Evolutionary conservation across 306 rosid species (phyloP), one percentile per base, ranked within the genome.

Genomic region (Bauhinia variegata): DNA sequence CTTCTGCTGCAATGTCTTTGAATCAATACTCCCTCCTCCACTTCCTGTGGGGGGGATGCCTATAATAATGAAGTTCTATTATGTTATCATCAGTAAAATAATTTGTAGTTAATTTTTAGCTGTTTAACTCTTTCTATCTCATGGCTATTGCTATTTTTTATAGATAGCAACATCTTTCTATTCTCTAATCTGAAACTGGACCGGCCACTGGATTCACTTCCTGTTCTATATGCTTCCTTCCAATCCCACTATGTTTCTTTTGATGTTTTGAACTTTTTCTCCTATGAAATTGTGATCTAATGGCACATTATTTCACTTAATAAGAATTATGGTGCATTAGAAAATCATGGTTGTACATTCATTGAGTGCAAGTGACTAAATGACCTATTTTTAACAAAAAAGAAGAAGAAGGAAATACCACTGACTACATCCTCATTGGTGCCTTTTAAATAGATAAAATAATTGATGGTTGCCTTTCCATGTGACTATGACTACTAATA

Each of bases 391-490:
- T n/a, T n/a, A n/a, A n/a, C n/a, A n/a, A n/a, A n/a, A n/a, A n/a
- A n/a, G n/a, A n/a, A n/a, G n/a, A n/a, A n/a, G n/a, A n/a, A n/a
- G n/a, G n/a, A 53, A 19, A 46, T 30, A 41, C 3, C 16, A 37
- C 19, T 31, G 28, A 13, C 58, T 62, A 58, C 68, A 73, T 65
- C 17, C 62, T 64, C 18, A 11, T 54, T 72, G 41, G 41, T 68
- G 44, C 31, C 19, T n/a, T 66, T 71, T 55, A 75, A 80, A 54
- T 61, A 14, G 68, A 56, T 72, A 65, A 48, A 67, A 62, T n/a
- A n/a, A n/a, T 43, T 73, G 54, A 58, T 66, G 71, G 49, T 74
- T 82, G 15, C 37, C 47, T 71, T 67, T 67, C 67, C 78, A 79
- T 83, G 67, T 63, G 41, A 34, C 74, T 52, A 63, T 36, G 56